Evolutionary conservation across 192 early-diverging fungal genomes (phyloP).

Genomic region (Mortierella claussenii): DNA sequence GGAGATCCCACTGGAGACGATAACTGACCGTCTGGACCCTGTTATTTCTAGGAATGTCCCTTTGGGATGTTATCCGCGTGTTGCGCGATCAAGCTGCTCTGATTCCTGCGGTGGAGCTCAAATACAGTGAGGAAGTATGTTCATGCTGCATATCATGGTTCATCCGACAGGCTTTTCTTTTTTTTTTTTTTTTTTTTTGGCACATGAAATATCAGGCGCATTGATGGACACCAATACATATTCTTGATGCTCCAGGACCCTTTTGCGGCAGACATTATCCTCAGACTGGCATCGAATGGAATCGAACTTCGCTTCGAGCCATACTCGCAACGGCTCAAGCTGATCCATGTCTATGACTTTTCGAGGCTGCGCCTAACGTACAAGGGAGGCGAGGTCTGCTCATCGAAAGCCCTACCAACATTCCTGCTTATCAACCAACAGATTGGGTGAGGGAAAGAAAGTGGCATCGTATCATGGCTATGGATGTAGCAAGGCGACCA

Average conservation of each 20-base stretch:
- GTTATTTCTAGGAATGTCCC: conserved; percentile 66
- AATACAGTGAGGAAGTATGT: conserved; percentile 69
- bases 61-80: conserved; percentile 68
- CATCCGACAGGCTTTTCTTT: background rate
- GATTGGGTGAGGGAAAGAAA: conserved; percentile 83
- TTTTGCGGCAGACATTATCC: conserved; percentile 54
- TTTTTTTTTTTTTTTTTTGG: conserved; percentile 2
- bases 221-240: background rate
- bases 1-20: too few relatives aligned
- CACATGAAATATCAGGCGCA: too few relatives aligned
- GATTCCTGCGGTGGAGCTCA: conserved; percentile 70
- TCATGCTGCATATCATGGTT: background rate
- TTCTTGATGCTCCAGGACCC: conserved; percentile 43
- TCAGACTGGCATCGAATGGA: conserved; percentile 58
- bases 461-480: too few relatives aligned
- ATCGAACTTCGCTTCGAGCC: conserved; percentile 70
- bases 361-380: conserved; percentile 63
- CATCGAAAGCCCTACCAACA: conserved; percentile 70
- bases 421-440: conserved; percentile 73
- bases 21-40: too few relatives aligned
- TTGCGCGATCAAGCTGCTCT: conserved; percentile 59
- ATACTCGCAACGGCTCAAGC: conserved; percentile 64
- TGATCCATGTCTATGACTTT: conserved; percentile 74
- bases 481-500: too few relatives aligned
- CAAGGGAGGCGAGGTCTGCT: conserved; percentile 69